Conservation (phyloP, 2,329 filamentous ascomycete species). For the Falciphora oryzae region DNA sequence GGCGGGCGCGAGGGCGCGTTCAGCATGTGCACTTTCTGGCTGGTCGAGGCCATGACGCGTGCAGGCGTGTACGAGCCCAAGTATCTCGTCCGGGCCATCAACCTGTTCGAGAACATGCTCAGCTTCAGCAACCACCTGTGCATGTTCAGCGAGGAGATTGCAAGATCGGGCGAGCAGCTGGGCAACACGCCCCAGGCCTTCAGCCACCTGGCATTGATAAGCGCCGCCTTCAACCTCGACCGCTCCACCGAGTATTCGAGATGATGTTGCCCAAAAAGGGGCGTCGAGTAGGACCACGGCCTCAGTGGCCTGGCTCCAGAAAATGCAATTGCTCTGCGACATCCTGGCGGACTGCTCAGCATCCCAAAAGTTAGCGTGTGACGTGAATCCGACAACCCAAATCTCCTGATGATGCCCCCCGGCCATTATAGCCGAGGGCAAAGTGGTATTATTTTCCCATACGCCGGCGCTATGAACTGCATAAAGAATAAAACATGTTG, state of each 20-base stretch:
- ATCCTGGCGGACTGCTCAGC: not conserved
- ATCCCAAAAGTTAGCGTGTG: not conserved
- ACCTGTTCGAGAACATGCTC: slow-evolving; percentile 72
- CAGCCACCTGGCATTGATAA: slow-evolving; percentile 69
- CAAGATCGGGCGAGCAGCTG: slow-evolving; percentile 67
- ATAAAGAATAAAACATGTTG: not conserved
- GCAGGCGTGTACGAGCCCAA: slow-evolving; percentile 60
- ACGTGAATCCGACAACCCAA: not conserved
- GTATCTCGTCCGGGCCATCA: slow-evolving; percentile 56
- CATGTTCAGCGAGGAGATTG: slow-evolving; percentile 78
- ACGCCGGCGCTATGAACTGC: slow-evolving; percentile 38
- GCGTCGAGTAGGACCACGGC: no score
- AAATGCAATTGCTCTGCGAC: not conserved
- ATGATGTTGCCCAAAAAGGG: slow-evolving; percentile 11
- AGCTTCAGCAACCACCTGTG: slow-evolving; percentile 69
- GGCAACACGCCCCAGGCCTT: slow-evolving; percentile 78
- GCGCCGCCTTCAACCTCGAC: slow-evolving; percentile 66
- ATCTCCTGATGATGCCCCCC: no score
- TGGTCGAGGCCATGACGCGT: slow-evolving; percentile 70
- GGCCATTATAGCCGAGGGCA: not conserved
- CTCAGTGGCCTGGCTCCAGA: not conserved
- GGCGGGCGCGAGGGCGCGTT: slow-evolving; percentile 72
- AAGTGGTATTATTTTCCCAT: slow-evolving; percentile 15
- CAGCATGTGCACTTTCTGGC: slow-evolving; percentile 79
- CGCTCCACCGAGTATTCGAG: slow-evolving; percentile 33